phyloP scores from a whole-genome alignment of 768 basidiomycete species.

The Termitomyces sp. region DNA sequence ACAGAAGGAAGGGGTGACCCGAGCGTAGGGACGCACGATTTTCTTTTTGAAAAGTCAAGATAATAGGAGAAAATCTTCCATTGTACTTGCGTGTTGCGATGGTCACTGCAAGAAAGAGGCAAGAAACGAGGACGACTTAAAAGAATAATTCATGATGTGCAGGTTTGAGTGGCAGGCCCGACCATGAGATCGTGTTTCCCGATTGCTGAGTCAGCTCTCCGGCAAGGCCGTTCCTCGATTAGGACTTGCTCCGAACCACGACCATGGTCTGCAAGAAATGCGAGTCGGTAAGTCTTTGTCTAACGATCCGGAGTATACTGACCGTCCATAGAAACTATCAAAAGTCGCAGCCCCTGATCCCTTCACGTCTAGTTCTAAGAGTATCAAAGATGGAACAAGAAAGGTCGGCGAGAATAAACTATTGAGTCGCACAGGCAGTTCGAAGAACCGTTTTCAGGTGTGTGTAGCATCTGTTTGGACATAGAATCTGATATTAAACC shows the following conservation, averaged over 20 bases:
- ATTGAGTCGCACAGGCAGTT: slow-evolving; percentile 59
- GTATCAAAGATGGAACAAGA: slow-evolving; percentile 75
- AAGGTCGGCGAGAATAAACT: slow-evolving; percentile 86
- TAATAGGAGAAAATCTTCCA: slow-evolving; percentile 27
- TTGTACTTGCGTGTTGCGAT: slow-evolving; percentile 32
- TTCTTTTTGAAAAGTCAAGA: slow-evolving; percentile 20
- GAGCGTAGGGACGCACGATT: slow-evolving; percentile 20
- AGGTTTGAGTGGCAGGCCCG: no score
- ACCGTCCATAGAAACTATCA: slow-evolving; percentile 72
- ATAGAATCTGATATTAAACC: slow-evolving; percentile 12
- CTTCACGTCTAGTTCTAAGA: slow-evolving; percentile 64
- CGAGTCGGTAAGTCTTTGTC: slow-evolving; percentile 48
- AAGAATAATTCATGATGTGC: no score
- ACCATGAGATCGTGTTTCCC: not conserved
- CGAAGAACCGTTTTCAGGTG: slow-evolving; percentile 76
- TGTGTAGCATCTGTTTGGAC: slow-evolving; percentile 19
- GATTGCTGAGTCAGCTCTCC: slow-evolving; percentile 28
- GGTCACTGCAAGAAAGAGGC: slow-evolving; percentile 10
- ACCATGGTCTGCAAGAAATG: slow-evolving; percentile 88
- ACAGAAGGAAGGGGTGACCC: slow-evolving; percentile 32
- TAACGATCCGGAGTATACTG: slow-evolving; percentile 5
- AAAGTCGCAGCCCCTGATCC: slow-evolving; percentile 89
- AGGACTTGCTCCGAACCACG: slow-evolving; percentile 14
- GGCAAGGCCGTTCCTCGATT: not conserved
- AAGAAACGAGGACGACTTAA: not conserved